Evolutionary conservation across 208 protist genomes (phyloP).

Genomic region (Crithidia sp.): DNA sequence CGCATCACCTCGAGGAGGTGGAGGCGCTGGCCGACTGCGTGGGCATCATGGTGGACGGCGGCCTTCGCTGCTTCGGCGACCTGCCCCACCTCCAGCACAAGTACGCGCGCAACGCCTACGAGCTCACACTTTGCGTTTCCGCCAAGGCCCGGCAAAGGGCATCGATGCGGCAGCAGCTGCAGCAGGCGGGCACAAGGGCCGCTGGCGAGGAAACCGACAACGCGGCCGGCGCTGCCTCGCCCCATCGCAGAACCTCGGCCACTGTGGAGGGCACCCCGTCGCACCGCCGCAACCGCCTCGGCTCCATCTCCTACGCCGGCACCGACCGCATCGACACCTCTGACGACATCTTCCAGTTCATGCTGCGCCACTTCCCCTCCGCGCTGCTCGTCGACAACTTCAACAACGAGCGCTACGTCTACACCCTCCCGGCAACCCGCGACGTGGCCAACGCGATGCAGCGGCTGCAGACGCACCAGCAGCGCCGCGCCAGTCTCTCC

Average conservation of each 20-base stretch:
- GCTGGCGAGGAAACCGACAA: background rate
- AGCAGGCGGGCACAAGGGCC: background rate
- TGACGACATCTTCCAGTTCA: slow-evolving; percentile 42
- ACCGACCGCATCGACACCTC: slow-evolving; percentile 31
- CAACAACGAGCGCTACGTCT: slow-evolving; percentile 46
- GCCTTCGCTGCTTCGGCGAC: slow-evolving; percentile 85
- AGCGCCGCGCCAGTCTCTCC: slow-evolving; percentile 17
- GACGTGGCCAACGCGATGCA: slow-evolving; percentile 34
- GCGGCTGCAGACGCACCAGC: slow-evolving; percentile 29
- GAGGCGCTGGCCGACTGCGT: slow-evolving; percentile 85
- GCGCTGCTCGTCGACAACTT: slow-evolving; percentile 47
- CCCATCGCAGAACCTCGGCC: background rate
- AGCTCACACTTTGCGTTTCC: slow-evolving; percentile 61
- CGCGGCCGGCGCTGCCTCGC: background rate
- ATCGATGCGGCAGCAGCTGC: background rate
- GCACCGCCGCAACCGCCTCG: background rate
- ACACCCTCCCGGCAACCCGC: slow-evolving; percentile 39
- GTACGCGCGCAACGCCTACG: slow-evolving; percentile 81
- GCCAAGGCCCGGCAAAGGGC: slow-evolving; percentile 6
- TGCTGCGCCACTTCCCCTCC: slow-evolving; percentile 38
- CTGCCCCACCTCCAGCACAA: slow-evolving; percentile 84
- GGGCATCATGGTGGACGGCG: slow-evolving; percentile 91
- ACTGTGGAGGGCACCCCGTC: background rate
- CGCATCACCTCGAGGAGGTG: slow-evolving; percentile 93
- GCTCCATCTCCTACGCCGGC: slow-evolving; percentile 34